These are phyloP conservation scores for Acanthamoeba castellanii DNA, from an alignment of 208 protist genomes.

Conservation along the genomic window DNA sequence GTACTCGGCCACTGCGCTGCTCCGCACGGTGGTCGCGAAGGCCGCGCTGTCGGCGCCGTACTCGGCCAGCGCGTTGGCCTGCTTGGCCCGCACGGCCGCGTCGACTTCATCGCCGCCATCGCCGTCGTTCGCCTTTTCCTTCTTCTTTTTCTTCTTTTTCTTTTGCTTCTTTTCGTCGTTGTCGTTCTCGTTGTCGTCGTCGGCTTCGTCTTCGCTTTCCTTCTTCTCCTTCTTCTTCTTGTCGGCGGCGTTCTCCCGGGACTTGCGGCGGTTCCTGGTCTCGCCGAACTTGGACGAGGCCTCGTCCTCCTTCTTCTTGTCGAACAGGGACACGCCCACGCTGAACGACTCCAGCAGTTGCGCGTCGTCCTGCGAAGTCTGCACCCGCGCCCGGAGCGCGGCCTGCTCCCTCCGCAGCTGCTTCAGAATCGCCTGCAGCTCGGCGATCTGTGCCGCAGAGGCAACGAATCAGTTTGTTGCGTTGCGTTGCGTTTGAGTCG, in stretches of 20 bases:
- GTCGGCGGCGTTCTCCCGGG: neutral
- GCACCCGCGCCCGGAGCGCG: slow-evolving; percentile 8
- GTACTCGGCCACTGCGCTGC: neutral
- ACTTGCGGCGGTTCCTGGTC: neutral
- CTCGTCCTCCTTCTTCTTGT: slow-evolving; percentile 58
- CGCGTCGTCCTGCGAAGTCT: slow-evolving; percentile 44
- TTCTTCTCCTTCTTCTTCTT: neutral
- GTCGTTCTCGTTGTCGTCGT: neutral
- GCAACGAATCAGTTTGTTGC: neutral
- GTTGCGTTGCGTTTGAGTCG: neutral
- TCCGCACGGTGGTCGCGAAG: neutral
- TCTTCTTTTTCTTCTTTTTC: neutral
- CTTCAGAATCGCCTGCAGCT: slow-evolving; percentile 21
- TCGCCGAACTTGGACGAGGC: neutral
- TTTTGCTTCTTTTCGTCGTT: neutral
- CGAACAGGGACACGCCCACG: slow-evolving; percentile 41
- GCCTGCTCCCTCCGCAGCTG: slow-evolving; percentile 24
- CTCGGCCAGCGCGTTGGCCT: neutral
- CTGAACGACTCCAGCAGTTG: slow-evolving; percentile 67
- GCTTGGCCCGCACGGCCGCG: neutral
- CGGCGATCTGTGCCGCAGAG: neutral
- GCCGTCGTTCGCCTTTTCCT: neutral
- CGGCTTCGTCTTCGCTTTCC: neutral
- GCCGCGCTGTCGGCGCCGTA: neutral
- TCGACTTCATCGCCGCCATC: neutral